Base-by-base conservation (phyloP, 2,329 filamentous ascomycete species). In the Macrophomina pseudophaseolina region DNA sequence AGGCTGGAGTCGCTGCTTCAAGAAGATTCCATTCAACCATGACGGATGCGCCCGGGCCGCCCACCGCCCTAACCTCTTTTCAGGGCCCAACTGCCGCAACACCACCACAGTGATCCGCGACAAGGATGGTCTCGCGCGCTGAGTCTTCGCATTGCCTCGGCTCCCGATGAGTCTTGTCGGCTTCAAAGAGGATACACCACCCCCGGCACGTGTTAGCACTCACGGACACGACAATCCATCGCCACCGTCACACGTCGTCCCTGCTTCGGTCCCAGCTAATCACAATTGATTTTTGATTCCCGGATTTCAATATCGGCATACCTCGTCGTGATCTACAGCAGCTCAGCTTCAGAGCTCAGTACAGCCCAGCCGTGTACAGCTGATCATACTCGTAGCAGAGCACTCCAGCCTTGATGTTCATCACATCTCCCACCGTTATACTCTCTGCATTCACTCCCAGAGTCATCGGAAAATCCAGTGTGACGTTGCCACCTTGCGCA, bases 381-480 rank as follows among this genome's bases (percentile, higher is more conserved):
- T 66, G 53, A 28, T 68, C 66, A 30, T 66, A 64, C 7, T 54
- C 56, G 38, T 68, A 68, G 33, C 63, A 68, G 38, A 68, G 48
- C 32, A 66, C 64, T 23, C 66, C 60, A n/a, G 51, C 66, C 48
- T 44, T 65, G 12, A 65, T 67, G 48, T 67, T 32, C 66, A 68
- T 66, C 53, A 49, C 59, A 12, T 66, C 54, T n/a, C 48, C 35
- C 9, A 68, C 64, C 2, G 53, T 68, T 14, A 60, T 44, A 30
- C 63, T 66, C 51, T 68, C 54, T 18, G 48, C 66, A 18, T 63
- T 66, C 14, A 54, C 64, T 1, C 64, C 66, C 23, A 66, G 4
- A 1, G 38, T 54, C 66, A 68, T 51, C 5, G 46, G 46, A 28
- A 63, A 68, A 4, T 58, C 65, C 28, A 67, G 35, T 32, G 58